A percentile compares a stretch with the other conserved stretches of the same genome.
Evolutionary conservation across 2,329 filamentous ascomycete species (phyloP).

Genomic region (Fusarium phyllophilum): DNA sequence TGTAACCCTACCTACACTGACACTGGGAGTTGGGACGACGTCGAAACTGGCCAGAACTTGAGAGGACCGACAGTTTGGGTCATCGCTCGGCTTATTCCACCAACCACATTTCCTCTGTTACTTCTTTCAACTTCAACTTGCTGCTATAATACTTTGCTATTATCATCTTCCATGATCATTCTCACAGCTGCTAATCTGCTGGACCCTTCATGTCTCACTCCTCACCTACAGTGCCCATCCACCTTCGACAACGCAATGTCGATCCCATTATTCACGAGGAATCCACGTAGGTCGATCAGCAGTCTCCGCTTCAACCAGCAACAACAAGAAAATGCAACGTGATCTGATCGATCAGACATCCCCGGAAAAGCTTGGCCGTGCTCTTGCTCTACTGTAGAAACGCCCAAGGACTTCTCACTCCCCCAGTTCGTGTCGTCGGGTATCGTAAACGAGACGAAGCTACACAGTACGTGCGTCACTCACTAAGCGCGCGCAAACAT

Average conservation of each 20-base stretch:
- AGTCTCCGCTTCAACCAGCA: conserved; percentile 24
- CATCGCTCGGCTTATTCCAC: conserved; percentile 9
- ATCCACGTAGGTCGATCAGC: conserved; percentile 17
- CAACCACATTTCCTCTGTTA: not conserved
- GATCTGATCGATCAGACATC: conserved; percentile 37
- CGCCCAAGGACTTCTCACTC: conserved; percentile 7
- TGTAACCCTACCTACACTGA: conserved; percentile 1
- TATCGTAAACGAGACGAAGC: conserved; percentile 3
- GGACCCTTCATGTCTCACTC: conserved; percentile 20
- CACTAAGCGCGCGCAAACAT: conserved; percentile 30
- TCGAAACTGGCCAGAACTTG: conserved; percentile 1
- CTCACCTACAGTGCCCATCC: not conserved
- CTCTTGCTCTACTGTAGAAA: conserved; percentile 22
- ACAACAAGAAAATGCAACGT: conserved; percentile 29
- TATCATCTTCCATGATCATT: not conserved
- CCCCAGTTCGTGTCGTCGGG: conserved; percentile 10
- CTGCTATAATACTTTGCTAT: not conserved
- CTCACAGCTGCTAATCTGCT: not conserved
- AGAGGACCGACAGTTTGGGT: conserved; percentile 17
- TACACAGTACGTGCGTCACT: conserved; percentile 15
- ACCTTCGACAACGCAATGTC: conserved; percentile 9
- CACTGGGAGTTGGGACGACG: conserved; percentile 2
- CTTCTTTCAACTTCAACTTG: not conserved
- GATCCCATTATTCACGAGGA: conserved; percentile 25
- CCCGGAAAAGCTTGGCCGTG: conserved; percentile 32